These are phyloP conservation scores for Farysia itapuensis DNA, from an alignment of 1,284 basidiomycete species.

Conservation along the genomic window DNA sequence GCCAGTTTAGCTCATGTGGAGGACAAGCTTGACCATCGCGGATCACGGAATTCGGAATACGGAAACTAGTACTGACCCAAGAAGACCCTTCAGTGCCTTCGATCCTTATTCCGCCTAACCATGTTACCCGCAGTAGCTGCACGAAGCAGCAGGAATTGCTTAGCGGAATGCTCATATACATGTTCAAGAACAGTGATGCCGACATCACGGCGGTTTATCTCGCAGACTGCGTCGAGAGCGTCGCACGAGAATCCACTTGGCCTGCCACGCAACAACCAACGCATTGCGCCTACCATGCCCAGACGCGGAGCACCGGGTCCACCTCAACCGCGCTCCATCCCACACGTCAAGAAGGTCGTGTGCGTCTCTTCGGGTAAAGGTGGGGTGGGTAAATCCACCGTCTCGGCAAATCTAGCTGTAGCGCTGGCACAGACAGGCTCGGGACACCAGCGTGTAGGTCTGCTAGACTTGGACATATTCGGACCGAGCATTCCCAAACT, in stretches of 20 bases:
- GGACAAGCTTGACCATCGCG: too few relatives aligned
- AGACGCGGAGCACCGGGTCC: conserved; percentile 58
- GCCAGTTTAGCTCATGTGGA: too few relatives aligned
- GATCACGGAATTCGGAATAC: too few relatives aligned
- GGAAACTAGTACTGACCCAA: too few relatives aligned
- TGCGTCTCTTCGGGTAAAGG: conserved; percentile 93
- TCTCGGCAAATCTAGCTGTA: conserved; percentile 85
- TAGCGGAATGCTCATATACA: too few relatives aligned
- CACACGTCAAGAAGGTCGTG: conserved; percentile 68
- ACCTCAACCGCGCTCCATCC: conserved; percentile 63
- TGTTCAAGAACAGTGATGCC: too few relatives aligned
- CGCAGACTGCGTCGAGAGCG: too few relatives aligned
- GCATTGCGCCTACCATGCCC: conserved; percentile 49
- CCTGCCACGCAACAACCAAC: conserved; percentile 51
- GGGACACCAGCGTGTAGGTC: conserved; percentile 67
- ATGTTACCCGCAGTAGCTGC: too few relatives aligned
- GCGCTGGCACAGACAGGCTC: conserved; percentile 62
- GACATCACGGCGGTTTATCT: too few relatives aligned
- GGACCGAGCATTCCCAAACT: conserved; percentile 93
- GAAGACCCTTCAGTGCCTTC: too few relatives aligned
- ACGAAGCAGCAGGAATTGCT: too few relatives aligned
- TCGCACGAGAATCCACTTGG: conserved; percentile 54
- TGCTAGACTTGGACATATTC: conserved; percentile 93
- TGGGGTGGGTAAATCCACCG: conserved; percentile 93
- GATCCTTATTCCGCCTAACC: too few relatives aligned